These are phyloP conservation scores for Heimioporus sp. DNA, from an alignment of 768 basidiomycete species.

Conservation along the genomic window DNA sequence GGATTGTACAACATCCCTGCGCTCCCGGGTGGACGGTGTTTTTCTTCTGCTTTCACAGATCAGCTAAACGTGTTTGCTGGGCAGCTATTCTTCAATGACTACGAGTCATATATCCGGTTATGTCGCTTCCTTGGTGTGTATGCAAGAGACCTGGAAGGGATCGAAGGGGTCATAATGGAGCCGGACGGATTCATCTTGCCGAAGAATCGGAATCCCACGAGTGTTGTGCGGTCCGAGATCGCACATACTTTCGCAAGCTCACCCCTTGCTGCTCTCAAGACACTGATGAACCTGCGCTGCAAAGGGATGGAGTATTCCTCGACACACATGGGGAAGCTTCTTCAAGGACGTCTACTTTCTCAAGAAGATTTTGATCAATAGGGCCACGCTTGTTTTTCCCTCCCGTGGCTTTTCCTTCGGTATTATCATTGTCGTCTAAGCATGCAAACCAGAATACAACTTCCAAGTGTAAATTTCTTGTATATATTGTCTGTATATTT, in stretches of 20 bases:
- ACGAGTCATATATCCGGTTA: too few relatives aligned
- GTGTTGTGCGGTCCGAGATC: too few relatives aligned
- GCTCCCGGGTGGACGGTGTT: background rate
- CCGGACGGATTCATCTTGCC: background rate
- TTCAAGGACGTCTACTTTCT: background rate
- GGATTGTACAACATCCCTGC: background rate
- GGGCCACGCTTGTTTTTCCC: too few relatives aligned
- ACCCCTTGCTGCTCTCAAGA: background rate
- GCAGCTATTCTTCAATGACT: too few relatives aligned
- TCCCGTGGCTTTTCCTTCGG: too few relatives aligned
- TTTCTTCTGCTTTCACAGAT: too few relatives aligned
- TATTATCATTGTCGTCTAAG: too few relatives aligned
- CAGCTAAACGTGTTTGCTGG: too few relatives aligned
- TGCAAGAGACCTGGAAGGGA: background rate
- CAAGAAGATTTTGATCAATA: background rate
- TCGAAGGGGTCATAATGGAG: background rate
- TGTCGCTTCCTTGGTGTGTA: background rate
- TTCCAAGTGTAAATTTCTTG: too few relatives aligned
- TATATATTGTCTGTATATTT: too few relatives aligned
- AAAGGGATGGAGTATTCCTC: background rate
- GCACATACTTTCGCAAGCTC: background rate
- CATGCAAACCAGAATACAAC: too few relatives aligned
- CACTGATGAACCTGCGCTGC: background rate
- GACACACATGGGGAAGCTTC: background rate
- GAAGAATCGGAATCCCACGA: background rate